Percentiles rank a stretch among this genome's conserved stretches.
These are phyloP conservation scores for Epichloe baconii DNA, from an alignment of 2,329 filamentous ascomycete species.

Conservation along the genomic window DNA sequence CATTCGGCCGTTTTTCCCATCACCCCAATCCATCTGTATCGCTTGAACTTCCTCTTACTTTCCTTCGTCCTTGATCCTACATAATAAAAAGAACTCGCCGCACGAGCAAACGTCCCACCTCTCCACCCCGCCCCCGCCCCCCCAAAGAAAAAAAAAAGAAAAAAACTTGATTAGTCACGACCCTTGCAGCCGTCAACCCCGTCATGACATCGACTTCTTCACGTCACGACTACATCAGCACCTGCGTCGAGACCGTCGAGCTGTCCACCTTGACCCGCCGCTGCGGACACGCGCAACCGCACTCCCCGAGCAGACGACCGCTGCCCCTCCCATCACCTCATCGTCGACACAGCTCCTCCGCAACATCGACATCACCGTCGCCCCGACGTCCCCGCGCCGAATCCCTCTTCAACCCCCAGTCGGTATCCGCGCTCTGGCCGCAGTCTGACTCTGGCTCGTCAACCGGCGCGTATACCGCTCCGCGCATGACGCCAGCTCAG, in stretches of 20 bases:
- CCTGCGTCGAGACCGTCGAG: slow-evolving; percentile 2
- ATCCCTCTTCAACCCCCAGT: too few relatives aligned
- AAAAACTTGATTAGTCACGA: not conserved
- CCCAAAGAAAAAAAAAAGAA: not conserved
- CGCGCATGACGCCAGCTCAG: slow-evolving; percentile 10
- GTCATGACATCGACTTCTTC: not conserved
- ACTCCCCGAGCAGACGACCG: not conserved
- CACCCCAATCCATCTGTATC: too few relatives aligned
- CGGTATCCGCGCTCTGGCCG: too few relatives aligned
- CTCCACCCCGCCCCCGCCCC: too few relatives aligned
- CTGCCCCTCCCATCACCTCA: not conserved
- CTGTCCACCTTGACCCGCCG: slow-evolving; percentile 1
- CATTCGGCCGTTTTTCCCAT: too few relatives aligned
- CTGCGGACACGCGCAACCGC: not conserved
- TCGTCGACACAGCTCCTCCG: not conserved
- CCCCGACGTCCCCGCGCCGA: not conserved
- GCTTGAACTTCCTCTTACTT: too few relatives aligned
- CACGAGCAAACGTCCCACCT: too few relatives aligned
- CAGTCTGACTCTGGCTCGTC: not conserved
- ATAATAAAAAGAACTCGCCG: too few relatives aligned
- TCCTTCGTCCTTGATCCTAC: too few relatives aligned
- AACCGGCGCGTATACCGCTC: slow-evolving; percentile 1
- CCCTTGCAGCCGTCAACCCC: not conserved
- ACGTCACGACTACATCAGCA: not conserved
- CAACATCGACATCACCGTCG: not conserved